Evolutionary conservation across 2,329 filamentous ascomycete species (phyloP), one percentile per base, ranked within the genome.

Genomic region (Trichoderma endophyticum): DNA sequence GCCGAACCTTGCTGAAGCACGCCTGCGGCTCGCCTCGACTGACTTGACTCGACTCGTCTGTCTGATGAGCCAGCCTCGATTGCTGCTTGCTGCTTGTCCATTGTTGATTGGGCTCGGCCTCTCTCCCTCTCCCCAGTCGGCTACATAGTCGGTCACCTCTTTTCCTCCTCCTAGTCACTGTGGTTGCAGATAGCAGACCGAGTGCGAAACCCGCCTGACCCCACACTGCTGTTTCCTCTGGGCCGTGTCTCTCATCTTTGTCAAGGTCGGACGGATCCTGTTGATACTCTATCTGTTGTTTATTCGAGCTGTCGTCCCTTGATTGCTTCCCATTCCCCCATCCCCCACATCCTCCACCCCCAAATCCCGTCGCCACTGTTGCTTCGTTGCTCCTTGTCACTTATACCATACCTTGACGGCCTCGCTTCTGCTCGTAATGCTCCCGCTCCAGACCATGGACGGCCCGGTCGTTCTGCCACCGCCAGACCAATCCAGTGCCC

Each of bases 401-500:
- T 72, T 48, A 43, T 63, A 28, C 39, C 36, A 51, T 60, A 51
- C 39, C 39, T 51, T 32, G 57, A 73, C 61, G 66, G 74, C 65
- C 71, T 75, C 57, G 56, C 56, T 66, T 30, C 72, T 71, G 73
- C 70, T 78, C 79, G 80, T 78, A 77, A 89, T 89, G 87, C 82
- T 88, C 76, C 84, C 86, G 65, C 80, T 86, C 73, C 85, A 86
- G 77, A 84, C 86, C 74, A 83, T 88, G 78, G 86, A 89, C 79
- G 83, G 82, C 59, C 80, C 83, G 73, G 72, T 79, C 76, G 77
- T 79, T 76, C 79, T 77, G 60, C 73, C 78, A 51, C 76, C 78
- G 66, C 74, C 77, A 60, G 72, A 74, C 73, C 72, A 59, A 28
- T 26, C 68, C 36, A 63, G 32, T 36, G 72, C 74, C 75, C 77